Evolutionary conservation across 306 rosid genomes (phyloP), one percentile per base, ranked within the genome.

Genomic region (Hippophae gyantsensis): DNA sequence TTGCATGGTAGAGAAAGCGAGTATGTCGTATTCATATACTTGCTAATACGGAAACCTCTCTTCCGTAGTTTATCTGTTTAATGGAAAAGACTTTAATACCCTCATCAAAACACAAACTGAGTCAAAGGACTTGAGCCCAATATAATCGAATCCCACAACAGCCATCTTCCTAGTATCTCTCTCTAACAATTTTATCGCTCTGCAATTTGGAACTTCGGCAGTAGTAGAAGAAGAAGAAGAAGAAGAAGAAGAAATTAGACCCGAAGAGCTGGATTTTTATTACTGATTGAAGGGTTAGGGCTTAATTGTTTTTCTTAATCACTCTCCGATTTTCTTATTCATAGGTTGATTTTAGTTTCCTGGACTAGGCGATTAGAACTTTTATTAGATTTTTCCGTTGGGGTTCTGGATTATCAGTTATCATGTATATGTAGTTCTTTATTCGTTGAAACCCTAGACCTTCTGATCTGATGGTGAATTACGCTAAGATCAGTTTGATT

Each of bases 111-210:
- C 38, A 44, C 82, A 18, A 32, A 72, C 83, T 72, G 84, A 82
- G 92, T 89, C 97, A 89, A 82, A 78, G 80, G 81, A 79, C 73
- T 68, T 51, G 69, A 72, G 76, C 76, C 66, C 82, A 72, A 81
- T 72, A 79, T 72, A 81, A 83, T 78, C 85, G 88, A 76, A 78
- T 41, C 76, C 76, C 78, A 40, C 64, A 18, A 40, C 41, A 48
- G 72, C 50, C 64, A 14, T n/a, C 38, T 32, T 18, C 48, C 58
- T 4, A 4, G 38, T 32, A 2, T 48, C 62, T 43, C 63, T 58
- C 70, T 70, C 72, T 60, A 67, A 51, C 60, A 60, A 61, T 48
- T 5, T 38, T 76, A 64, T 73, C 75, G 48, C 61, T 88, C 81
- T 76, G 70, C 18, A 54, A 78, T 43, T 74, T 71, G 81, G 78